Evolutionary conservation across 306 rosid genomes (phyloP).

Genomic region (Prosopis cineraria): DNA sequence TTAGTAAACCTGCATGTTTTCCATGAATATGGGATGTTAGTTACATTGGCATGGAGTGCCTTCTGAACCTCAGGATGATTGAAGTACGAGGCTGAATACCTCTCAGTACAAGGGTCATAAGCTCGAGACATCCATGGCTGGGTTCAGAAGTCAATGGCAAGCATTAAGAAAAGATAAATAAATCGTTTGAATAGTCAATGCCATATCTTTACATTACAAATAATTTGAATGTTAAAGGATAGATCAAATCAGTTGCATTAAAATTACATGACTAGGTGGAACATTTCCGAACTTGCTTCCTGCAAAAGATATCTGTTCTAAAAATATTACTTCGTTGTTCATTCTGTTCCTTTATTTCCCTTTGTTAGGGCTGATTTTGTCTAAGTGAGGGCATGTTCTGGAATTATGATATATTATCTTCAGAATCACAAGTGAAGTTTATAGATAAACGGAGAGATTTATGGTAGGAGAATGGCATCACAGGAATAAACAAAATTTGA

Average conservation of each 20-base stretch:
- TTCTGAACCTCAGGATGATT: slow-evolving; percentile 90
- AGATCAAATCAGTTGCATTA: background rate
- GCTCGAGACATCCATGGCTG: slow-evolving; percentile 98
- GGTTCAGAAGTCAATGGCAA: slow-evolving; percentile 35
- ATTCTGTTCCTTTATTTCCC: background rate
- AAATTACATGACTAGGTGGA: background rate
- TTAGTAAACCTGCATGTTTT: slow-evolving; percentile 73
- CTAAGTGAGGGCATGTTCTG: background rate
- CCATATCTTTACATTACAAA: background rate
- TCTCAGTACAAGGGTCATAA: slow-evolving; percentile 93
- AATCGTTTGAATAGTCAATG: background rate
- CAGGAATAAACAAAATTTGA: background rate
- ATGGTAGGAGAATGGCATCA: background rate
- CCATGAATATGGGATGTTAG: slow-evolving; percentile 80
- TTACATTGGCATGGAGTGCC: slow-evolving; percentile 91
- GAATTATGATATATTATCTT: background rate
- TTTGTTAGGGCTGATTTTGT: background rate
- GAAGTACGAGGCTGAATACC: slow-evolving; percentile 76
- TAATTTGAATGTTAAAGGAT: slow-evolving; percentile 6
- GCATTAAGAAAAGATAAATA: slow-evolving; percentile 14
- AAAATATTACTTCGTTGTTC: background rate
- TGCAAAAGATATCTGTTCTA: background rate
- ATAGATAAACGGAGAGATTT: background rate
- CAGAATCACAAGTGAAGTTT: background rate
- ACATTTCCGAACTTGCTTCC: background rate